Conservation (phyloP, 208 protist genomes). For the Leishmania martiniquensis region DNA sequence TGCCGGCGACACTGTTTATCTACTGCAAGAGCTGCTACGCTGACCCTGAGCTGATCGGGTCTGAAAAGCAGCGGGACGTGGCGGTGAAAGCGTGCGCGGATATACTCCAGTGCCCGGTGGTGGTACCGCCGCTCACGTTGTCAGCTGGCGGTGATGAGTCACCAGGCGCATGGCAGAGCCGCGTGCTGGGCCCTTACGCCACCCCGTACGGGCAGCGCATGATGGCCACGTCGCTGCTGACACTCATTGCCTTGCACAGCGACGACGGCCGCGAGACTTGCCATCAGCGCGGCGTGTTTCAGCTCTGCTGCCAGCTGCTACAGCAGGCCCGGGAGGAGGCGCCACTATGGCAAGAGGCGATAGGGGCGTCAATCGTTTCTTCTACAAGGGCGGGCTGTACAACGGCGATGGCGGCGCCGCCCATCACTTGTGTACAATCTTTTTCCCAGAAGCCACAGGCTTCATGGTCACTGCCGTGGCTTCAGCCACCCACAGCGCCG, state of each 20-base stretch:
- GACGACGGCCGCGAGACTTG: conserved; percentile 50
- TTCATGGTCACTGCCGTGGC: neutral
- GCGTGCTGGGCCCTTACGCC: conserved; percentile 62
- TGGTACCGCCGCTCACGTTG: conserved; percentile 25
- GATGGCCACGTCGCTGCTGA: conserved; percentile 64
- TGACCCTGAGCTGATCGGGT: conserved; percentile 71
- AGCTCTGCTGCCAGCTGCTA: conserved; percentile 75
- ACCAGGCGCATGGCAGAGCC: conserved; percentile 74
- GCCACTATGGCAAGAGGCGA: conserved; percentile 24
- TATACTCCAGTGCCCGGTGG: conserved; percentile 61
- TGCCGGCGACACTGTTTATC: conserved; percentile 87
- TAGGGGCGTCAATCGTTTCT: neutral
- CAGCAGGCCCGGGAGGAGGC: conserved; percentile 25
- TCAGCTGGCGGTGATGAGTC: conserved; percentile 9
- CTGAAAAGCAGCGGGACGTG: conserved; percentile 45
- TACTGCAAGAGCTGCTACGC: conserved; percentile 86
- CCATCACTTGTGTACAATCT: conserved; percentile 5
- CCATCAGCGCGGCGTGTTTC: conserved; percentile 47
- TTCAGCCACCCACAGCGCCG: neutral
- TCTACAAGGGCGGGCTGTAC: neutral
- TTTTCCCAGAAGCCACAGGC: neutral
- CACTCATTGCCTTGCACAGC: conserved; percentile 62
- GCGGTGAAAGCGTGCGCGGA: conserved; percentile 60
- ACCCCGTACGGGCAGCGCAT: conserved; percentile 64
- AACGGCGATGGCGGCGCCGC: neutral